Evolutionary conservation across 2,329 filamentous ascomycete species (phyloP), one percentile per base, ranked within the genome.

Genomic region (Colletotrichum cuscutae): DNA sequence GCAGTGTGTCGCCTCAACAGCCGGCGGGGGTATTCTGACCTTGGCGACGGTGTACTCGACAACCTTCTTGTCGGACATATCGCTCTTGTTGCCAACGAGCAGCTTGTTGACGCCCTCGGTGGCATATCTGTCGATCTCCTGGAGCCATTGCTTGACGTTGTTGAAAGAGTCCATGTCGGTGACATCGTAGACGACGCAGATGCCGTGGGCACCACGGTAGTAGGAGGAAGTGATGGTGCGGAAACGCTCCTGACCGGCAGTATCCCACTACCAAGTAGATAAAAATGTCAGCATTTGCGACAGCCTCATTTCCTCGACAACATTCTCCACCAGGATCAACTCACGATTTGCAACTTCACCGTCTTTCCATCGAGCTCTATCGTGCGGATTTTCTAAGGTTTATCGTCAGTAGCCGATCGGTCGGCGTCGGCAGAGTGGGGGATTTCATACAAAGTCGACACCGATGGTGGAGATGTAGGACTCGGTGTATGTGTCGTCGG

Each of bases 161-260:
- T 99, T 98, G 94, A 99, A 99, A 35, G 95, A 98, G 85, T 98
- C 97, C 96, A 98, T 98, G 85, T 99, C 97, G 78, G 97, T 99
- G 82, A 99, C 97, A 92, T 99, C 97, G 90, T 98, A 99, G 83
- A 99, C 97, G 79, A 99, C 96, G 87, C 97, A 99, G 87, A 99
- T 99, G 80, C 97, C 97, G 87, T 98, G 97, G 78, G 97, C 97
- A 81, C 97, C 97, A 82, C 97, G 95, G 90, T 99, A 99, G 91
- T 99, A 99, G 75, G 97, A 98, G 54, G 96, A 98, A 75, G 97
- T 99, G 88, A 99, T 99, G 80, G 97, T 99, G 84, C 97, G 93
- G 95, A 99, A 99, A 81, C 97, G 95, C 88, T 99, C 97, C 88
- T 99, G 97, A 79, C 97, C 97, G 77, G 97, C 97, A 75, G 97